phyloP scores from a whole-genome alignment of 1,284 basidiomycete species.

The Ganoderma lingzhi region DNA sequence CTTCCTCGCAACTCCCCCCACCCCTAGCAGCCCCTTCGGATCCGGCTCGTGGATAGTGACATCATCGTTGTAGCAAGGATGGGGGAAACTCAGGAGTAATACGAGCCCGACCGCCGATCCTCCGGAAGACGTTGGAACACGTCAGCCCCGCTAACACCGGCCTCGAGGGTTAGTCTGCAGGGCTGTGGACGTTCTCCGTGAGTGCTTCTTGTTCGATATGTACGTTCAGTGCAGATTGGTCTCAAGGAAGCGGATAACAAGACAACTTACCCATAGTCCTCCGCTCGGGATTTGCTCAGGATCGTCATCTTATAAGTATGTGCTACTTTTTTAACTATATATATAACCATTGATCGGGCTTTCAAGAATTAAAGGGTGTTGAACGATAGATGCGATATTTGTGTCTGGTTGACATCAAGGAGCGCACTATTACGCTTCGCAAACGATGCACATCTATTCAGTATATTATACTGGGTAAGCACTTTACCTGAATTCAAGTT shows the following conservation, averaged over 20 bases:
- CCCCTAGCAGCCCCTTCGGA: background rate
- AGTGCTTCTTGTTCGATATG: background rate
- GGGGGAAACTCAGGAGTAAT: background rate
- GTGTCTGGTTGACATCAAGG: background rate
- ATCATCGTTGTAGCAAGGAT: background rate
- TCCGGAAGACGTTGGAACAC: background rate
- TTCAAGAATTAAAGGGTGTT: background rate
- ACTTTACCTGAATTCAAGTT: background rate
- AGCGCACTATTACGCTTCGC: background rate
- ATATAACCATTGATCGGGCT: background rate
- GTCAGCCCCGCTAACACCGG: background rate
- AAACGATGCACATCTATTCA: background rate
- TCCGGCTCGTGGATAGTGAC: background rate
- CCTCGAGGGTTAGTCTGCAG: background rate
- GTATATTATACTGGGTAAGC: background rate
- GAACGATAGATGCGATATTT: background rate
- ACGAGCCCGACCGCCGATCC: background rate
- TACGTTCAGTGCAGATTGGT: background rate
- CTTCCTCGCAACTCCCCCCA: no score
- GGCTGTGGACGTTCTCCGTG: background rate
- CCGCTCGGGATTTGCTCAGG: background rate
- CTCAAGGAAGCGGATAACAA: background rate
- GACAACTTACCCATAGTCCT: background rate
- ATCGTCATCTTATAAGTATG: background rate
- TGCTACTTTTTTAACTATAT: background rate